Percentiles rank a stretch among this genome's conserved stretches.
These are phyloP conservation scores for Tetrahymena thermophila DNA, from an alignment of 73 alveolate species.

Conservation along the genomic window DNA sequence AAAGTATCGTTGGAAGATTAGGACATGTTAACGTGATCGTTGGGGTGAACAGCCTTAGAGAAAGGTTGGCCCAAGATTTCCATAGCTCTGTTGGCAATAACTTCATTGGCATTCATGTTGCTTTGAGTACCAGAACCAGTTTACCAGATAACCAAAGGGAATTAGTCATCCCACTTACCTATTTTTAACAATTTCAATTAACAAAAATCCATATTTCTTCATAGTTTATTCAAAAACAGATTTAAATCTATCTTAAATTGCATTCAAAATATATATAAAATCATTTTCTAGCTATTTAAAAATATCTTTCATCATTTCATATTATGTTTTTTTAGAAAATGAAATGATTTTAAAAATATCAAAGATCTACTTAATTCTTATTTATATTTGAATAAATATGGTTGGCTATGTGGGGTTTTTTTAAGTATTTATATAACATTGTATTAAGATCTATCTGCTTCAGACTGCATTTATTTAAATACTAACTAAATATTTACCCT, in stretches of 20 bases:
- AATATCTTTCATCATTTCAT: not conserved
- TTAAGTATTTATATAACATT: not conserved
- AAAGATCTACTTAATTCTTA: no score
- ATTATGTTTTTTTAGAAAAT: no score
- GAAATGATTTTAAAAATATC: not conserved
- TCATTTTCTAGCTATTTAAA: not conserved
- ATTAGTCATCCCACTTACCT: conserved; percentile 92
- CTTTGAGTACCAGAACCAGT: conserved; percentile 99
- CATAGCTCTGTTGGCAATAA: conserved; percentile 95
- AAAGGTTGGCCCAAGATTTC: conserved; percentile 95
- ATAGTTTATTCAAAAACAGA: no score
- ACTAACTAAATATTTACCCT: not conserved
- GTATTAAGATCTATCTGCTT: not conserved
- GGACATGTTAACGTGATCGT: conserved; percentile 95
- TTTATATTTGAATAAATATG: no score
- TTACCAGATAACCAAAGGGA: conserved; percentile 97
- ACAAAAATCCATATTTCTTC: no score
- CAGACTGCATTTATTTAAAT: not conserved
- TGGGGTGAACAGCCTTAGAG: conserved; percentile 92
- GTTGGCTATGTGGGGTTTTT: not conserved
- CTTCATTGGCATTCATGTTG: conserved; percentile 98
- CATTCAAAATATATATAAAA: not conserved
- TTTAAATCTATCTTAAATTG: not conserved
- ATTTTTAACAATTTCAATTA: not conserved
- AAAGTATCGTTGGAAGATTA: conserved; percentile 96